phyloP scores from a whole-genome alignment of 2,329 filamentous ascomycete genomes.

The Epicoccum sorghinum region DNA sequence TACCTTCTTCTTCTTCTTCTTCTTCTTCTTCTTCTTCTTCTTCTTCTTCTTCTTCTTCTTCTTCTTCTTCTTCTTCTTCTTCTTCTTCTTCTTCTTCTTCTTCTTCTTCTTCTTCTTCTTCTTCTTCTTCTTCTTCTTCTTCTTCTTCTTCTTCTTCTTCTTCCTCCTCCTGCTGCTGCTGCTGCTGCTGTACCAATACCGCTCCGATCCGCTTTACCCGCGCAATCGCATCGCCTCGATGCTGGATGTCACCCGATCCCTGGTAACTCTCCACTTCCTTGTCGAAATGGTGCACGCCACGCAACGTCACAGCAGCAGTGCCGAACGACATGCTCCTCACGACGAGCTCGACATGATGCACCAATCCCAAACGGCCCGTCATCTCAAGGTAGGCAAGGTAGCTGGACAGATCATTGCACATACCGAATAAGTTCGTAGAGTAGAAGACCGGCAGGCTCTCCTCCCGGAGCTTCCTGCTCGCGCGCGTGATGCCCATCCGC shows the following conservation, averaged over 20 bases:
- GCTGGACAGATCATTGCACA: neutral
- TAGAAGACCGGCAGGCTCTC: conserved; percentile 7
- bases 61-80: no score
- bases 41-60: no score
- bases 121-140: no score
- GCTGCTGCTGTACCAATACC: neutral
- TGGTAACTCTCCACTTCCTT: neutral
- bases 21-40: no score
- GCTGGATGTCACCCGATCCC: no score
- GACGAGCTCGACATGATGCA: neutral
- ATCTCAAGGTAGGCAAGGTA: neutral
- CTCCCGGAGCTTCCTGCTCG: neutral
- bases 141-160: no score
- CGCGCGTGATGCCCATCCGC: neutral
- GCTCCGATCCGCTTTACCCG: neutral
- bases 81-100: no score
- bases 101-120: no score
- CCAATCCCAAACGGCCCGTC: neutral
- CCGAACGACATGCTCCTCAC: neutral
- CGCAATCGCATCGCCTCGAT: no score
- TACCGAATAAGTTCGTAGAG: neutral
- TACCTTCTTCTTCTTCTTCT: no score
- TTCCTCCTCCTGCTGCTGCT: no score
- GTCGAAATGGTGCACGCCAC: conserved; percentile 1
- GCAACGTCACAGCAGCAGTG: neutral